Evolutionary conservation across 108 stramenopile species (phyloP).

Genomic region (Discostella pseudostelligera): DNA sequence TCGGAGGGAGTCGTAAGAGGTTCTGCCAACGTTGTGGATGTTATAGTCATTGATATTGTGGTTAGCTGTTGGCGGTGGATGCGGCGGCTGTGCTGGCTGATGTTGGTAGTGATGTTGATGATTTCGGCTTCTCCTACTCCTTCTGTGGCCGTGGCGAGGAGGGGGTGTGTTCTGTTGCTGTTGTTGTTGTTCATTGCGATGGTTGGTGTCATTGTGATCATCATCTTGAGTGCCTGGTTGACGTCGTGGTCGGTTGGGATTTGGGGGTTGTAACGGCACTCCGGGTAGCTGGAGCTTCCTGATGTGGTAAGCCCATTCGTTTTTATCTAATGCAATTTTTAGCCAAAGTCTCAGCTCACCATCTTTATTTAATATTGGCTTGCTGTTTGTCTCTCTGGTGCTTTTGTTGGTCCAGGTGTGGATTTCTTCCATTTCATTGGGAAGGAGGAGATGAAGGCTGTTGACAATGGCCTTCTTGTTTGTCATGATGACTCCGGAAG

Average conservation of each 20-base stretch:
- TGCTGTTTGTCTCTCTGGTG: neutral
- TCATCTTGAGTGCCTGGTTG: neutral
- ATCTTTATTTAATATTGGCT: neutral
- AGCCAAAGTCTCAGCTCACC: neutral
- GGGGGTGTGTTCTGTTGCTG: too few relatives aligned
- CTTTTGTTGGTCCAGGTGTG: neutral
- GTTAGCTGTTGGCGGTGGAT: neutral
- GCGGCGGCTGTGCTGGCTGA: neutral
- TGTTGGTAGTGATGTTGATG: too few relatives aligned
- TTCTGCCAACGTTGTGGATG: too few relatives aligned
- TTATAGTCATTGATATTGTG: too few relatives aligned
- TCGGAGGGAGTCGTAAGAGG: too few relatives aligned
- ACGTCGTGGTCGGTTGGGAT: neutral
- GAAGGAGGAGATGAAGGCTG: neutral
- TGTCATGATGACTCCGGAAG: conserved; percentile 1
- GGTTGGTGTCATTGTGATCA: neutral
- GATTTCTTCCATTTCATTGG: neutral
- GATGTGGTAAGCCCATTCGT: neutral
- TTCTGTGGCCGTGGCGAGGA: too few relatives aligned
- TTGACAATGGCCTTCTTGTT: conserved; percentile 16
- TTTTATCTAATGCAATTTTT: neutral
- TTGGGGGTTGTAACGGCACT: neutral
- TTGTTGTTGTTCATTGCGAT: too few relatives aligned
- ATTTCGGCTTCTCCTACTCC: too few relatives aligned
- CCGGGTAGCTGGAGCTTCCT: neutral